These are phyloP conservation scores for Epichloe uncinata DNA, from an alignment of 2,329 filamentous ascomycete species.

Conservation along the genomic window DNA sequence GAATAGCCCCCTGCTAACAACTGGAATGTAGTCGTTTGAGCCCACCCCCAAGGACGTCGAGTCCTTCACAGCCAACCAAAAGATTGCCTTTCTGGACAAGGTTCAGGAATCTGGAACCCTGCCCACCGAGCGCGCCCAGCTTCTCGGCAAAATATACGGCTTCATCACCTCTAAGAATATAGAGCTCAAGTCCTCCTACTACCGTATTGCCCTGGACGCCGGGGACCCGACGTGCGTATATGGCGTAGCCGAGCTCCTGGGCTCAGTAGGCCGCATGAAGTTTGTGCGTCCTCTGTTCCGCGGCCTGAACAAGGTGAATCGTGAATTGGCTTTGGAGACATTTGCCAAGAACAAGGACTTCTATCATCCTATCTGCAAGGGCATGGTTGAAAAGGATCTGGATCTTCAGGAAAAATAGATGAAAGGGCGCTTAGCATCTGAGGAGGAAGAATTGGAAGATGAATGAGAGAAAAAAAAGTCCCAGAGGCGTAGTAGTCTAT, in stretches of 20 bases:
- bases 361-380: constrained; percentile 86
- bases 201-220: constrained; percentile 64
- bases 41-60: constrained; percentile 57
- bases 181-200: constrained; percentile 72
- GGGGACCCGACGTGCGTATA: constrained; percentile 55
- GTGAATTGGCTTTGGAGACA: constrained; percentile 61
- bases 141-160: constrained; percentile 63
- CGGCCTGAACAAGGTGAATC: constrained; percentile 60
- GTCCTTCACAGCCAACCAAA: constrained; percentile 72
- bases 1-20: constrained; percentile 13
- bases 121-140: constrained; percentile 48
- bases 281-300: constrained; percentile 81
- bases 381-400: constrained; percentile 78
- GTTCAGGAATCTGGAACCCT: constrained; percentile 55
- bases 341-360: constrained; percentile 84
- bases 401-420: constrained; percentile 19
- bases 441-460: background rate
- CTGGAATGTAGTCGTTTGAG: constrained; percentile 35
- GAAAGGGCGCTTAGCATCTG: background rate
- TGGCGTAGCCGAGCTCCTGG: constrained; percentile 61
- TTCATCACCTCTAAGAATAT: constrained; percentile 68
- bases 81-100: constrained; percentile 78
- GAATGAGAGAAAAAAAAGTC: background rate
- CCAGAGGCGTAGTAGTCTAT: too few relatives aligned
- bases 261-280: constrained; percentile 87